Conservation (phyloP, 2,329 filamentous ascomycete genomes). For the Trichoderma sp. region DNA sequence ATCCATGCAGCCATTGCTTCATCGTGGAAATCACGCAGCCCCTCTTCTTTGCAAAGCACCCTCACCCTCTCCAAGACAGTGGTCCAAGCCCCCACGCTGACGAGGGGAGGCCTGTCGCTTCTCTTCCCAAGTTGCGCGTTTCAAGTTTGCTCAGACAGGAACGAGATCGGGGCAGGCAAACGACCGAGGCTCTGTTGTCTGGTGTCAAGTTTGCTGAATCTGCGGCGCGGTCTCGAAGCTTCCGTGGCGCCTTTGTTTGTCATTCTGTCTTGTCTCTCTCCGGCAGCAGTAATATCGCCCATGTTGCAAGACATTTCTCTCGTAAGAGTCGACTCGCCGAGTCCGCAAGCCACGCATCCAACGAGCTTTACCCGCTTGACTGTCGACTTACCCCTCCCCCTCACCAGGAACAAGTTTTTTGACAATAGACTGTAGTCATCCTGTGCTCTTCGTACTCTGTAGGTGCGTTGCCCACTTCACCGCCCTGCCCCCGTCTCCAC, state of each 20-base stretch:
- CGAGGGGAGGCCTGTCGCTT: slow-evolving; percentile 4
- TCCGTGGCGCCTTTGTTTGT: background rate
- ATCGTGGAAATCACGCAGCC: slow-evolving; percentile 16
- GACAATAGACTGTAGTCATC: no score
- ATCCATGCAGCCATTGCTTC: slow-evolving; percentile 1
- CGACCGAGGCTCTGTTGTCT: background rate
- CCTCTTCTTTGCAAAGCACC: background rate
- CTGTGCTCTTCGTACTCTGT: background rate
- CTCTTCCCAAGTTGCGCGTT: background rate
- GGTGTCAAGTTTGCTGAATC: background rate
- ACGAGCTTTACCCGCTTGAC: slow-evolving; percentile 11
- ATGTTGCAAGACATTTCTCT: background rate
- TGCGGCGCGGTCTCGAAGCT: background rate
- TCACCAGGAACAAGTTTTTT: background rate
- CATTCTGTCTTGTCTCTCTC: background rate
- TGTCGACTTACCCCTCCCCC: background rate
- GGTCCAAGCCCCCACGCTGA: background rate
- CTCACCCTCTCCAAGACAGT: background rate
- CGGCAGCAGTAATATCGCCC: background rate
- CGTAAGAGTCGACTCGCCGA: background rate
- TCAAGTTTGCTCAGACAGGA: background rate
- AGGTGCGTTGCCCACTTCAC: background rate
- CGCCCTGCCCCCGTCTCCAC: slow-evolving; percentile 3
- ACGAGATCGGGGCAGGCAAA: background rate
- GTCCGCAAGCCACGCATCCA: background rate